A percentile compares a stretch with the other conserved stretches of the same genome.
Conservation (phyloP, 352 stramenopile species). For the Phytophthora fragariaefolia region DNA sequence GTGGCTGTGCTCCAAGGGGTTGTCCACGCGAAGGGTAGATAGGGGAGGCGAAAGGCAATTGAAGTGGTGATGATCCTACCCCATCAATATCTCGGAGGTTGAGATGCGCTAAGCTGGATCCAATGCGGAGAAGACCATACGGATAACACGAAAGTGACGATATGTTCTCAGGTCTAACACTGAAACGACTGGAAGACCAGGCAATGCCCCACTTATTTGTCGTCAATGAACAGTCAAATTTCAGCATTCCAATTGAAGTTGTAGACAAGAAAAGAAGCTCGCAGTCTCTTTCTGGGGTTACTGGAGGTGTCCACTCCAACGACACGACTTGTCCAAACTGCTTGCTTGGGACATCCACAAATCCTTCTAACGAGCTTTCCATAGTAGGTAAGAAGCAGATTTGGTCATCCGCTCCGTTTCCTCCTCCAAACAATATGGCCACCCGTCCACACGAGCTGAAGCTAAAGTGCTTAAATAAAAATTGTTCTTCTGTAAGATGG, state of each 20-base stretch:
- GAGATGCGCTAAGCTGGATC: conserved; percentile 58
- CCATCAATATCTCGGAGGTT: conserved; percentile 63
- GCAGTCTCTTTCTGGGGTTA: conserved; percentile 56
- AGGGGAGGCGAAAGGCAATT: conserved; percentile 14
- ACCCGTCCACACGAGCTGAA: conserved; percentile 66
- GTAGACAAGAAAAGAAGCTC: conserved; percentile 72
- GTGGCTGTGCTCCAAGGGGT: conserved; percentile 13
- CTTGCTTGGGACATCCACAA: conserved; percentile 61
- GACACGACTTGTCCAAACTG: conserved; percentile 65
- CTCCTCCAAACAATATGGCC: conserved; percentile 59
- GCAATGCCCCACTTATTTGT: conserved; percentile 62
- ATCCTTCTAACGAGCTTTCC: conserved; percentile 59
- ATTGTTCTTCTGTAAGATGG: conserved; percentile 37
- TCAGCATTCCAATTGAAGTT: conserved; percentile 68
- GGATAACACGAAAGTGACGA: conserved; percentile 64
- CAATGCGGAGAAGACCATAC: conserved; percentile 52
- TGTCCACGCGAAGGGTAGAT: conserved; percentile 1
- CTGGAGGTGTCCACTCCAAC: conserved; percentile 69
- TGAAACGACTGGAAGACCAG: conserved; percentile 73
- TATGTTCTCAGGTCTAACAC: conserved; percentile 53
- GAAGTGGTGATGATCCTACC: conserved; percentile 20
- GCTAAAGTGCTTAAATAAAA: conserved; percentile 57
- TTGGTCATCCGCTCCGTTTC: conserved; percentile 31
- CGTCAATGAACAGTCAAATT: conserved; percentile 46
- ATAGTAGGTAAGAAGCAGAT: conserved; percentile 63